Conservation (phyloP, 1,284 basidiomycete genomes). For the Ganoderma leucocontextum region DNA sequence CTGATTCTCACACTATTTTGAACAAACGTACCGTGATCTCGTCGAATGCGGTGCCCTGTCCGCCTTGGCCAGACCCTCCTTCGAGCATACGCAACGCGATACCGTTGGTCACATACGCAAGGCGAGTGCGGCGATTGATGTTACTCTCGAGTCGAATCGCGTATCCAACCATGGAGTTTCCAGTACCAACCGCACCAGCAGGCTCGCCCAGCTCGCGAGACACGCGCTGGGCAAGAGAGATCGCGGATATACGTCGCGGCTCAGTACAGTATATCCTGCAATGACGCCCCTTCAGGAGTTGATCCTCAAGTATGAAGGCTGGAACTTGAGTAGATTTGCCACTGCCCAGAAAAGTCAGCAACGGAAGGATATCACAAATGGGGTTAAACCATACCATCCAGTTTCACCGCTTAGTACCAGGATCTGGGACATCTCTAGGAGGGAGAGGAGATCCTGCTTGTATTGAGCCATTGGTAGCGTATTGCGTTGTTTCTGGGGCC, state of each 20-base stretch:
- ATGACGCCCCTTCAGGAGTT: constrained; percentile 80
- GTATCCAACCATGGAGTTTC: constrained; percentile 90
- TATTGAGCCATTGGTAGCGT: constrained; percentile 90
- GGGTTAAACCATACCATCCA: constrained; percentile 74
- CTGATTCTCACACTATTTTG: constrained; percentile 8
- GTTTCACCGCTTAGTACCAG: constrained; percentile 97
- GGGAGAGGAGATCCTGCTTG: constrained; percentile 78
- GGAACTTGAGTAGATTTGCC: constrained; percentile 99
- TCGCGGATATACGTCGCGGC: constrained; percentile 95
- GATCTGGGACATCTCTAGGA: constrained; percentile 83
- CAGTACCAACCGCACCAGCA: constrained; percentile 82
- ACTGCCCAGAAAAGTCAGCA: constrained; percentile 49
- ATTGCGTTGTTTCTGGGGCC: constrained; percentile 69
- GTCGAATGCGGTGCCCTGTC: constrained; percentile 84
- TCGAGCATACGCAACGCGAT: constrained; percentile 98
- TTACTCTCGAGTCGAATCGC: constrained; percentile 95
- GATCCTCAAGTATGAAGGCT: constrained; percentile 93
- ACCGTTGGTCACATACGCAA: constrained; percentile 93
- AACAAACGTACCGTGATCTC: constrained; percentile 80
- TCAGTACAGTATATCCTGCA: constrained; percentile 98
- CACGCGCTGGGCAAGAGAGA: constrained; percentile 96
- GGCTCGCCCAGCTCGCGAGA: constrained; percentile 93
- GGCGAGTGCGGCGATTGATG: constrained; percentile 80
- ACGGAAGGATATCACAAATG: not conserved
- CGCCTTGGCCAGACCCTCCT: constrained; percentile 69